Base-by-base conservation (phyloP, 495 filamentous ascomycete species). In the Darksidea phi region DNA sequence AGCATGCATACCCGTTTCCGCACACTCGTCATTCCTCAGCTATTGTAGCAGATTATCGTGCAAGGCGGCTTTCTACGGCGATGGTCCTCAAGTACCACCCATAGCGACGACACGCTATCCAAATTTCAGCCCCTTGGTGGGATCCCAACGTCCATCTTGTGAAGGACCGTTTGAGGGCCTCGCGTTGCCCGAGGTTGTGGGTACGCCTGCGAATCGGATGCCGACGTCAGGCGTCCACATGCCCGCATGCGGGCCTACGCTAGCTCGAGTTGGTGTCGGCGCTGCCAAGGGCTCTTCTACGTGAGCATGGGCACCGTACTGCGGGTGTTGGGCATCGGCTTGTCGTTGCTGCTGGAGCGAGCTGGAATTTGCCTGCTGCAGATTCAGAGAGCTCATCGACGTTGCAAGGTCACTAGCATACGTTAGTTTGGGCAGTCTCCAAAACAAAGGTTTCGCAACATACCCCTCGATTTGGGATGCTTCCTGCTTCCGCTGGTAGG, bases 181-280 rank as follows among this genome's bases (percentile, higher is more conserved):
- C 7, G 42, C 18, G 41, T 59, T 57, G 20, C 60, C 48, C 45
- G 48, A 51, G 10, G 49, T 43, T 26, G 58, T 47, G 25, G 59
- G 61, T 6, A 48, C 57, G 28, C 42, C 59, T 23, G 80, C 80
- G 70, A 93, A 95, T 18, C 86, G 86, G 60, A 94, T 91, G 0
- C 88, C 88, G 76, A 88, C 84, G 5, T 89, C 86, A 0, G 89
- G 89, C 38, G 83, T 82, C 90, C 90, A 94, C 60, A 89, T 83
- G 1, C 78, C 61, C 4, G 69, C 57, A 23, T 66, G 53, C 18
- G 61, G 67, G 8, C 66, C 62, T 15, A 63, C 54, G 20, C 63
- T 67, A 1, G 66, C 34, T 41, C 74, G 68, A 6, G 72, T 75
- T 0, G 74, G 74, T 1, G 52, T 63, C 6, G 70, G 70, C 1